phyloP scores from a whole-genome alignment of 169 alveolate genomes.

The Plasmodium vivax region DNA sequence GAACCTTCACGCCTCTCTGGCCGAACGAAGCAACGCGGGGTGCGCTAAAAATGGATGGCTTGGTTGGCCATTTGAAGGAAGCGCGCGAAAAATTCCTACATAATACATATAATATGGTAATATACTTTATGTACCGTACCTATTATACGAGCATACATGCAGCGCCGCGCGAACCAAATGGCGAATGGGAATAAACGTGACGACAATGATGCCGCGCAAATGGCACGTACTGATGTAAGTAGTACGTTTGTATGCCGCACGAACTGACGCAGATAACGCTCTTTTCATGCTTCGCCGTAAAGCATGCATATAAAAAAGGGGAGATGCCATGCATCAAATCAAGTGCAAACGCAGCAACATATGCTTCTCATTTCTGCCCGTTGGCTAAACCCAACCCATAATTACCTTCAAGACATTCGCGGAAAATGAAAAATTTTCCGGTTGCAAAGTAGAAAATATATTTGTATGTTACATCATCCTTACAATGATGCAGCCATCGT shows the following conservation, averaged over 20 bases:
- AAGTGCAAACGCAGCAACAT: not conserved
- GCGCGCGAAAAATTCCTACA: not conserved
- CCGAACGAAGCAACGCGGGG: not conserved
- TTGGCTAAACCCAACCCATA: not conserved
- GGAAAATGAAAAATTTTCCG: not conserved
- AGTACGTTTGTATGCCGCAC: not conserved
- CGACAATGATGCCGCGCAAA: not conserved
- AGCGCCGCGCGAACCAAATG: not conserved
- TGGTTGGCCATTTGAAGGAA: not conserved
- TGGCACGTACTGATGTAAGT: not conserved
- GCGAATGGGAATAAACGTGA: not conserved
- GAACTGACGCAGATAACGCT: not conserved
- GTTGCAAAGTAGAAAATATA: not conserved
- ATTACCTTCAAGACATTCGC: not conserved
- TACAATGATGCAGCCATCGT: not conserved
- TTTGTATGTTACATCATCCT: not conserved
- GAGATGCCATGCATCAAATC: not conserved
- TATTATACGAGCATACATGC: not conserved
- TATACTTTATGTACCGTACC: not conserved
- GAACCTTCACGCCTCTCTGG: not conserved
- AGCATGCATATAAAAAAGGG: not conserved
- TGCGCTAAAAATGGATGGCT: not conserved
- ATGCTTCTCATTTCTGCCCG: not conserved
- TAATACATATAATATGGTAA: not conserved
- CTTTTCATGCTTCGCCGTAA: not conserved